Conservation (phyloP, 1,139 yeast species). For the Tardiomyces depauwii region DNA sequence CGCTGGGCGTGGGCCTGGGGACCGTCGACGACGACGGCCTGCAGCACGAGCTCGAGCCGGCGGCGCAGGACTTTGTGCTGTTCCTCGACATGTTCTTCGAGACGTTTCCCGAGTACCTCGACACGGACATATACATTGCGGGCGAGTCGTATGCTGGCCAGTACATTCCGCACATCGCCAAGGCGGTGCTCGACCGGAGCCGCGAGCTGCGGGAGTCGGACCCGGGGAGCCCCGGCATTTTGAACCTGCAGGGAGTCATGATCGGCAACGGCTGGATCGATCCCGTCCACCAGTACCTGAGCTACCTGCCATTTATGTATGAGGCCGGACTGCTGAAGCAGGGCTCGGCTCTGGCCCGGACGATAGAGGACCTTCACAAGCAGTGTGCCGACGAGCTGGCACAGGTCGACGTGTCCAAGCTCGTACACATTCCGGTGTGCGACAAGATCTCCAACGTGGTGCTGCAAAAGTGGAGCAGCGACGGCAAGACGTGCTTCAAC, state of each 20-base stretch:
- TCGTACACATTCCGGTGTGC: constrained; percentile 19
- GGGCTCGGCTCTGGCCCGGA: constrained; percentile 17
- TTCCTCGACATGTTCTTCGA: constrained; percentile 60
- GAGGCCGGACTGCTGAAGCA: constrained; percentile 44
- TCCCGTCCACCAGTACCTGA: constrained; percentile 71
- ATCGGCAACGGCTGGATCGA: constrained; percentile 98
- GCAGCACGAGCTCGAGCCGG: constrained; percentile 45
- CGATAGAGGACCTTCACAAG: constrained; percentile 21
- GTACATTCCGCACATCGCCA: constrained; percentile 81
- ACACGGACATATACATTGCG: constrained; percentile 62
- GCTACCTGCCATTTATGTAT: constrained; percentile 65
- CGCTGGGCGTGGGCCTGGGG: constrained; percentile 90
- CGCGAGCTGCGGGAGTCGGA: constrained; percentile 15
- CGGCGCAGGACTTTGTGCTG: constrained; percentile 45
- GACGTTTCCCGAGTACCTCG: constrained; percentile 61
- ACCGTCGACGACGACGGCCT: constrained; percentile 37
- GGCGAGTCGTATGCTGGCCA: constrained; percentile 99
- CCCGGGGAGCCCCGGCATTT: constrained; percentile 7
- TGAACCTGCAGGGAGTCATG: constrained; percentile 53
- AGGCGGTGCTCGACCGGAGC: constrained; percentile 44
- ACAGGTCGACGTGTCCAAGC: constrained; percentile 13
- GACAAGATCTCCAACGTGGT: constrained; percentile 15
- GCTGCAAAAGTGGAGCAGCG: constrained; percentile 7
- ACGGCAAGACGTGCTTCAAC: constrained; percentile 46
- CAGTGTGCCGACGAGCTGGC: constrained; percentile 22